A percentile compares a stretch with the other conserved stretches of the same genome.
Evolutionary conservation across 2,329 filamentous ascomycete species (phyloP).

Genomic region (Cladosporium sp.): DNA sequence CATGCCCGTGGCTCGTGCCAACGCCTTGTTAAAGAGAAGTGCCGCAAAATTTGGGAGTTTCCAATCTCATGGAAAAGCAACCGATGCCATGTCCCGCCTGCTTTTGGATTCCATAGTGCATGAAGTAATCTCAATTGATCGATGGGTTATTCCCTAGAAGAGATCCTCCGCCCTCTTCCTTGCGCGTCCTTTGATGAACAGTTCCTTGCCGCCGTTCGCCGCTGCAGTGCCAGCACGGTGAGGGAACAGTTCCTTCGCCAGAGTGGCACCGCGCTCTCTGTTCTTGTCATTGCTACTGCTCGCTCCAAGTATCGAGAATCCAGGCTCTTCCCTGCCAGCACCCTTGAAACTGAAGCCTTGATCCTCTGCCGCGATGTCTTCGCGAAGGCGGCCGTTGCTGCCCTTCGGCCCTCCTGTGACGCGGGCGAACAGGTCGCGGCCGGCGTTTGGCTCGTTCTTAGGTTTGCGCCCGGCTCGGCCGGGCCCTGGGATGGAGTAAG

Average conservation of each 20-base stretch:
- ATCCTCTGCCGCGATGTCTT: constrained; percentile 5
- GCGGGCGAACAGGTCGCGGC: constrained; percentile 20
- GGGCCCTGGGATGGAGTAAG: constrained; percentile 17
- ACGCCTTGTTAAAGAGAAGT: too few species aligned
- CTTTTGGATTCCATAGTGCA: too few species aligned
- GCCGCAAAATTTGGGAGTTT: too few species aligned
- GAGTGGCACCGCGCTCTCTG: constrained; percentile 7
- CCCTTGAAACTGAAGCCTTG: constrained; percentile 34
- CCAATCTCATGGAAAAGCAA: too few species aligned
- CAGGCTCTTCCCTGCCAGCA: constrained; percentile 19
- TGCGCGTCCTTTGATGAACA: constrained; percentile 30
- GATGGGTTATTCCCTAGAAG: constrained; percentile 11
- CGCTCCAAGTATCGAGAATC: constrained; percentile 31
- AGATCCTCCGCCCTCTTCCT: constrained; percentile 28
- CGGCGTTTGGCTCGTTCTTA: constrained; percentile 6
- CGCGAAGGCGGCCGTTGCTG: constrained; percentile 8
- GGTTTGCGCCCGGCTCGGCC: constrained; percentile 11
- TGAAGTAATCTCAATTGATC: too few species aligned
- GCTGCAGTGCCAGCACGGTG: constrained; percentile 22
- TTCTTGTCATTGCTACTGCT: constrained; percentile 17
- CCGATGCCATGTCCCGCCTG: too few species aligned
- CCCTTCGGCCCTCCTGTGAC: constrained; percentile 15
- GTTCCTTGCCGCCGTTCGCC: constrained; percentile 24
- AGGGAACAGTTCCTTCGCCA: constrained; percentile 32
- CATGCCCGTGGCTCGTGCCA: too few species aligned